A percentile compares a stretch with the other conserved stretches of the same genome.
phyloP scores from a whole-genome alignment of 371 early-diverging fungal genomes.

The Cokeromyces recurvatus region DNA sequence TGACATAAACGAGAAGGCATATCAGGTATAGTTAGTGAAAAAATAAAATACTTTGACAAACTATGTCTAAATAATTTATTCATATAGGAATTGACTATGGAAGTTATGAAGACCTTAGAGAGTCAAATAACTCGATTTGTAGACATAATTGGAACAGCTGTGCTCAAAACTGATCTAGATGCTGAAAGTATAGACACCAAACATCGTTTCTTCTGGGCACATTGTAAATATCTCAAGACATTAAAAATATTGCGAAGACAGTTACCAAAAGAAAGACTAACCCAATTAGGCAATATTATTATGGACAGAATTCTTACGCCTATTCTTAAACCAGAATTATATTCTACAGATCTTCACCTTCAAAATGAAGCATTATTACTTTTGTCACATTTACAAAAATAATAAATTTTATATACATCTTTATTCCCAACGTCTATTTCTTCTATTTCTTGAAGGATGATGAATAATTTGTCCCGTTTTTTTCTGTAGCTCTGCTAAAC shows the following conservation, averaged over 20 bases:
- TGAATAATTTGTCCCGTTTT: constrained; percentile 22
- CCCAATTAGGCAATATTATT: constrained; percentile 14
- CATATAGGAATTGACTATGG: no score
- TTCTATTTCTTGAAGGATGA: constrained; percentile 32
- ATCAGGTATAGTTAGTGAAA: constrained; percentile 16
- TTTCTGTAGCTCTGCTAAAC: constrained; percentile 24
- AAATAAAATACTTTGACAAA: no score
- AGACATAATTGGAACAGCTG: constrained; percentile 19
- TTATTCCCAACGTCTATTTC: constrained; percentile 16
- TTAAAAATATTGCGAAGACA: constrained; percentile 23
- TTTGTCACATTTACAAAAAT: neutral
- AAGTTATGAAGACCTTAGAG: constrained; percentile 8
- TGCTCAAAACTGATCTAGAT: constrained; percentile 6
- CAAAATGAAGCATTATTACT: neutral
- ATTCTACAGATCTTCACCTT: constrained; percentile 1
- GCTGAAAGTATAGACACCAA: constrained; percentile 19
- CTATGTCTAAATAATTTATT: no score
- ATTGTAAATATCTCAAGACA: constrained; percentile 38
- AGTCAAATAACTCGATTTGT: constrained; percentile 24
- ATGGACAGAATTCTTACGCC: constrained; percentile 25
- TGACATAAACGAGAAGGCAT: constrained; percentile 33
- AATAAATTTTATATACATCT: neutral
- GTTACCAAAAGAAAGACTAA: constrained; percentile 20
- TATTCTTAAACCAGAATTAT: constrained; percentile 17
- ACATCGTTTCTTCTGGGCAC: constrained; percentile 30